Evolutionary conservation across 2,329 filamentous ascomycete species (phyloP), one percentile per base, ranked within the genome.

Genomic region (Colletotrichum abscissum): DNA sequence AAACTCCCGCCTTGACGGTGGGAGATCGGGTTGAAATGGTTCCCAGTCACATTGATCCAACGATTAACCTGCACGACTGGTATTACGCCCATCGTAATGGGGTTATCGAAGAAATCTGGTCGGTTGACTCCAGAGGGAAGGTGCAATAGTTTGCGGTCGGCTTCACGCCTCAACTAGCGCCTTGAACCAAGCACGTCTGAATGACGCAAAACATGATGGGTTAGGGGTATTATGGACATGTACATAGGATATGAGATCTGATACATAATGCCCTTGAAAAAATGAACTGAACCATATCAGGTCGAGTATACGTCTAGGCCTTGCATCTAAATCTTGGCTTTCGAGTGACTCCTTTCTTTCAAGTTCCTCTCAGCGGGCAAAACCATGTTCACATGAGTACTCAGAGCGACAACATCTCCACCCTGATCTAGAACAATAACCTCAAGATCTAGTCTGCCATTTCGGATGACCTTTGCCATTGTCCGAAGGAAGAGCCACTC

Each of bases 371-470:
- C 75, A 1, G 72, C 63, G 4, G 76, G 66, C 11, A 77, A 4
- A 5, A 77, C 63, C 74, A 76, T 60, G 42, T 68, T 73, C 11
- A 76, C 64, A 14, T 77, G 76, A 1, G 55, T 74, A 11, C 75
- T 76, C 28, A 82, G 59, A 1, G 80, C 80, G 19, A 84, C 77
- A 24, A 84, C 26, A 5, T 80, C 77, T 0, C 78, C 80, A 0
- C 72, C 24, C 1, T 33, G 33, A 49, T 95, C 92, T 79, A 92
- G 81, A 2, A 95, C 83, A 33, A 91, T 82, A 26, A 96, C 86
- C 75, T 96, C 93, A 58, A 95, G 78, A 83, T 97, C 94, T 79
- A 94, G 92, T 72, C 92, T 86, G 1, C 94, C 94, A 75, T 94
- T 91, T 76, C 86, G 87, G 55, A 95, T 89, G 80, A 87, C 84